A percentile compares a stretch with the other conserved stretches of the same genome.
These are phyloP conservation scores for Cyclotella distinguenda DNA, from an alignment of 108 stramenopile genomes.

Conservation along the genomic window DNA sequence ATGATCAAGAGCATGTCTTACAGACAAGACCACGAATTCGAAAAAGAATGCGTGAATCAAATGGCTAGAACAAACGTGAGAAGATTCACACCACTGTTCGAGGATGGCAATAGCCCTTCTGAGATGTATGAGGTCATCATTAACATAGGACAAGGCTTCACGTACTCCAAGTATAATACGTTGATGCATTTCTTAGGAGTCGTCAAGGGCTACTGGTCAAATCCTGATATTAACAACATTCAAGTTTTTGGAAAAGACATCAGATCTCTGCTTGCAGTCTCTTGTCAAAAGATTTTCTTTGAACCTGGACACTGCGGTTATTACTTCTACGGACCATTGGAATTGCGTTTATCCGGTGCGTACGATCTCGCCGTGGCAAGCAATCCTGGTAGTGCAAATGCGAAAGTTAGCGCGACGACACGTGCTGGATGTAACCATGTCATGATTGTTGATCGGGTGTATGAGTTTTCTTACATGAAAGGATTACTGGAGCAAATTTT, in stretches of 20 bases:
- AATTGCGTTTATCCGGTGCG: conserved; percentile 32
- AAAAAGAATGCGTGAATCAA: conserved; percentile 59
- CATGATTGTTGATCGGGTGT: conserved; percentile 42
- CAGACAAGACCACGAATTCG: conserved; percentile 55
- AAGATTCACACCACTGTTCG: conserved; percentile 29
- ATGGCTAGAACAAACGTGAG: conserved; percentile 53
- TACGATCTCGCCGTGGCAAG: conserved; percentile 50
- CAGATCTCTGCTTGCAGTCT: conserved; percentile 41
- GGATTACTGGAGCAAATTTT: conserved; percentile 38
- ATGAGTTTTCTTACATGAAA: conserved; percentile 49
- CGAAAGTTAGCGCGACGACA: conserved; percentile 28
- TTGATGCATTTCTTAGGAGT: conserved; percentile 58
- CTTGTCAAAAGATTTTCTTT: conserved; percentile 57
- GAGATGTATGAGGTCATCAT: conserved; percentile 37
- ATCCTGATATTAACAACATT: conserved; percentile 54
- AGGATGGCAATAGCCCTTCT: conserved; percentile 19
- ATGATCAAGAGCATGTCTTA: conserved; percentile 40
- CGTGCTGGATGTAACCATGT: conserved; percentile 21
- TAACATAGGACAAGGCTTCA: conserved; percentile 49
- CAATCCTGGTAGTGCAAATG: conserved; percentile 22
- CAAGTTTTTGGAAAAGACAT: conserved; percentile 56
- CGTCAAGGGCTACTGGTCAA: conserved; percentile 43
- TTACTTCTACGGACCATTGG: conserved; percentile 55
- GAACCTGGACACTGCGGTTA: conserved; percentile 42
- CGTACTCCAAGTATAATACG: conserved; percentile 61